phyloP scores from a whole-genome alignment of 106 monocot genomes.

The Phalaenopsis equestris region DNA sequence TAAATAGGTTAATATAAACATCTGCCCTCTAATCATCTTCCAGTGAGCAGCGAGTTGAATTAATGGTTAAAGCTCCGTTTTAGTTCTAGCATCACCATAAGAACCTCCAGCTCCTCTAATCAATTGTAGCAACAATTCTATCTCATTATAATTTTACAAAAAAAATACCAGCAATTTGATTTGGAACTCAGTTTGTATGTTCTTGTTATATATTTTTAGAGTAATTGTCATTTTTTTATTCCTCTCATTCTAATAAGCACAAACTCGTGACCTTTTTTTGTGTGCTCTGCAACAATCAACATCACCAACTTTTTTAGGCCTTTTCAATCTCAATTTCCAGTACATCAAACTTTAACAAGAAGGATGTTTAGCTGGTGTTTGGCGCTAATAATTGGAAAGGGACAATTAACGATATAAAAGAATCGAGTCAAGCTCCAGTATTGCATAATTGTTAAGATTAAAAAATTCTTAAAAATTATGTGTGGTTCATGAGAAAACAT shows the following conservation, averaged over 20 bases:
- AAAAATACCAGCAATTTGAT: slow-evolving; percentile 14
- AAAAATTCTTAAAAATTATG: background rate
- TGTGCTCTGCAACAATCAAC: background rate
- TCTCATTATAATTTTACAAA: slow-evolving; percentile 14
- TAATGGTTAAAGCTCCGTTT: slow-evolving; percentile 7
- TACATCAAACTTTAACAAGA: slow-evolving; percentile 7
- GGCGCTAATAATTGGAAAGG: slow-evolving; percentile 11
- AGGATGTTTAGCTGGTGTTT: background rate
- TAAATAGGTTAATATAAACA: slow-evolving; percentile 31
- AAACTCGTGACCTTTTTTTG: slow-evolving; percentile 2
- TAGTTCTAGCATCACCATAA: slow-evolving; percentile 1
- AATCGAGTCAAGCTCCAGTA: background rate
- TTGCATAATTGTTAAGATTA: slow-evolving; percentile 7
- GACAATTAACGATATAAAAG: slow-evolving; percentile 13
- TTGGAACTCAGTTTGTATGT: slow-evolving; percentile 5
- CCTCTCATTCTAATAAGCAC: slow-evolving; percentile 28
- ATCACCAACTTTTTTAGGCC: slow-evolving; percentile 17
- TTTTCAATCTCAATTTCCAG: slow-evolving; percentile 22
- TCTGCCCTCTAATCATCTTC: slow-evolving; percentile 23
- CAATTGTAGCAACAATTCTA: slow-evolving; percentile 16
- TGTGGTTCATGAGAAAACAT: slow-evolving; percentile 22
- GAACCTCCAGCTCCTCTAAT: slow-evolving; percentile 9
- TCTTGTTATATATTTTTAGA: slow-evolving; percentile 14
- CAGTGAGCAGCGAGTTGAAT: background rate
- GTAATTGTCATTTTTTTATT: slow-evolving; percentile 41